phyloP scores from a whole-genome alignment of 306 rosid species.

The Inga leiocalycina region DNA sequence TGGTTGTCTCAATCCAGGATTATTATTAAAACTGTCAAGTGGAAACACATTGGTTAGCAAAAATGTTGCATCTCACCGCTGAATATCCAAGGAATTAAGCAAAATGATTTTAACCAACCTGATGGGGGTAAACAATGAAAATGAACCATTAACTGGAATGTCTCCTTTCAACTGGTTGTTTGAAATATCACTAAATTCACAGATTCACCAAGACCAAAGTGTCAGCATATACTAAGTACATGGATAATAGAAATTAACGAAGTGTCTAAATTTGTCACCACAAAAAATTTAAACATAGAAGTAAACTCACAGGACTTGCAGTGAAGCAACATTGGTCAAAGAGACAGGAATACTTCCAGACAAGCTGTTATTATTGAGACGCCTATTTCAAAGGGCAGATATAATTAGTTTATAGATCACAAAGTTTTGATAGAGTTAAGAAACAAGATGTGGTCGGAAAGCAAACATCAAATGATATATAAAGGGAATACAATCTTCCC shows the following conservation, averaged over 20 bases:
- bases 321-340: constrained; percentile 56
- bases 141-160: constrained; percentile 78
- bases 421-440: constrained; percentile 22
- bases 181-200: constrained; percentile 82
- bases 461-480: constrained; percentile 13
- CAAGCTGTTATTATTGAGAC: constrained; percentile 93
- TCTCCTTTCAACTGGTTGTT: constrained; percentile 63
- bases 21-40: constrained; percentile 67
- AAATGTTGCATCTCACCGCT: constrained; percentile 13
- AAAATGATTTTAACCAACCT: constrained; percentile 53
- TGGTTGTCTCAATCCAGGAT: constrained; percentile 26
- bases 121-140: constrained; percentile 84
- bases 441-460: constrained; percentile 15
- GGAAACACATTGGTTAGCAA: constrained; percentile 33
- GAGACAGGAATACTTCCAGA: constrained; percentile 59
- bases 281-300: constrained; percentile 21
- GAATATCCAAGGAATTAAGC: constrained; percentile 19
- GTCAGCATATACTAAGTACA: constrained; percentile 33
- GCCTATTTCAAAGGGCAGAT: constrained; percentile 59
- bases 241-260: constrained; percentile 17
- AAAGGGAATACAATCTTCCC: constrained; percentile 4
- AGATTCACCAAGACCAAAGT: constrained; percentile 37
- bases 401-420: constrained; percentile 41
- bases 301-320: constrained; percentile 94
- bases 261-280: background rate